Base-by-base conservation (phyloP, 2,329 filamentous ascomycete species). In the Monilinia fructigena region DNA sequence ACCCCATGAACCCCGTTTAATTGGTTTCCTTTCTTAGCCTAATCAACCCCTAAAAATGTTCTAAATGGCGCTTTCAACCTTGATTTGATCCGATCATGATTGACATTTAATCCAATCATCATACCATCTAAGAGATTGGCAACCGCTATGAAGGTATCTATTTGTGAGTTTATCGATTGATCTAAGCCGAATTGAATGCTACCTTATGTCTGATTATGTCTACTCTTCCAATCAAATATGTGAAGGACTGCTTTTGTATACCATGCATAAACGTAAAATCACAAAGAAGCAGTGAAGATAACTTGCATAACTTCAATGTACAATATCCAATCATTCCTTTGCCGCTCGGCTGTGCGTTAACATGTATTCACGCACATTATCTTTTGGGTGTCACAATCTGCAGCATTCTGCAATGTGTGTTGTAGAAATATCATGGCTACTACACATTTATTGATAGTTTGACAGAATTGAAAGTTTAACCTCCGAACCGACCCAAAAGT, bases 281-380 rank as follows among this genome's bases (percentile, higher is more conserved):
- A 53, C 11, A 18, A 65, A 58, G 16, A 35, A 38, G 16, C 11
- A 40, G 20, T 42, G n/a, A 35, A 58, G 53, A 50, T 47, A 38
- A 40, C 11, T 56, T 26, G 31, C 26, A 42, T 40, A 56, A 48
- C 42, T 38, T 38, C 28, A 16, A 56, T 35, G 26, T 47, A 18
- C 14, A 20, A 3, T 35, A 38, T 28, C 63, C 63, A 65, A 65
- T 59, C 54, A 59, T 50, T 42, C 42, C 18, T 50, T 58, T 58
- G 54, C 63, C 63, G 63, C 63, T 50, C 53, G 54, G 31, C 31
- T 65, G 54, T 38, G 42, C 31, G 42, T 60, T 23, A 50, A n/a
- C 18, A 47, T 35, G 18, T 35, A 60, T 48, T 48, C 20, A 59
- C 11, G 26, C 42, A 35, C 28, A 10, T 48, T 8, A 16, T 20